A percentile compares a stretch with the other conserved stretches of the same genome.
These are phyloP conservation scores for Solanum bukasovii DNA, from an alignment of 257 asterid genomes.

Conservation along the genomic window DNA sequence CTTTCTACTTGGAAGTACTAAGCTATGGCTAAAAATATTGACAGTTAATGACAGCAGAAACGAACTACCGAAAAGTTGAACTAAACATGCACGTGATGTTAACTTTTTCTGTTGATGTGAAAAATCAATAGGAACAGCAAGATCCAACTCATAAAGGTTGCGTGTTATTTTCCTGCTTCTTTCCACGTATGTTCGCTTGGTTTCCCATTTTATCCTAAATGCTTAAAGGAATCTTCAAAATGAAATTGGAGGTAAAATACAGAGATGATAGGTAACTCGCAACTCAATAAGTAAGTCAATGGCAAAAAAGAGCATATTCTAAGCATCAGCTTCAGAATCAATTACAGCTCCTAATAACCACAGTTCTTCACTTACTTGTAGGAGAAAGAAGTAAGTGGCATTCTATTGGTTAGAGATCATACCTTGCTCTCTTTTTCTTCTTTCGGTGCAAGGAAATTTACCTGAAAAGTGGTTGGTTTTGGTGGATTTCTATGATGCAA, in stretches of 20 bases:
- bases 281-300: neutral
- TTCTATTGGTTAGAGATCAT: no score
- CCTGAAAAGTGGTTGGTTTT: no score
- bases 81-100: neutral
- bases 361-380: no score
- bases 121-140: neutral
- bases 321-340: no score
- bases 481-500: no score
- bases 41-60: neutral
- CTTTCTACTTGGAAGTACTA: neutral
- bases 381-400: no score
- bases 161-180: neutral
- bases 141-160: neutral
- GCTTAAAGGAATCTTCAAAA: neutral
- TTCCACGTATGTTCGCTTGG: neutral
- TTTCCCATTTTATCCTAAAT: neutral
- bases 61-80: neutral
- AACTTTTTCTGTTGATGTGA: neutral
- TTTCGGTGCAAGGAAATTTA: no score
- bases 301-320: neutral
- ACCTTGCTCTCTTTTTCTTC: no score
- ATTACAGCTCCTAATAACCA: no score
- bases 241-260: neutral
- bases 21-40: neutral
- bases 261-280: neutral